Conservation (phyloP, 495 filamentous ascomycete genomes). For the Hypoxylon lenormandii region DNA sequence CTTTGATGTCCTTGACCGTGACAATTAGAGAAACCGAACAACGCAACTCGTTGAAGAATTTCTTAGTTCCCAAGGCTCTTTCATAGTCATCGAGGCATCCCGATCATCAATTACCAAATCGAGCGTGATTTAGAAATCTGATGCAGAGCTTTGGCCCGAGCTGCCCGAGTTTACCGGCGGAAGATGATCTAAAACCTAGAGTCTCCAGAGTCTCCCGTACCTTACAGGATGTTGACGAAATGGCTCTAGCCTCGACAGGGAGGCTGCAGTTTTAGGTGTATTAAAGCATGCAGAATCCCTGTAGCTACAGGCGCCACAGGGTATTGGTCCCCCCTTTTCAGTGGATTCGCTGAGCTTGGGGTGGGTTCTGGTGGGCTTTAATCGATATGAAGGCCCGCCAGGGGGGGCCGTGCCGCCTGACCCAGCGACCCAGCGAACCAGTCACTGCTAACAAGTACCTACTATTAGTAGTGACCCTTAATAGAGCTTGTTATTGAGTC, state of each 20-base stretch:
- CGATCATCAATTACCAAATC: neutral
- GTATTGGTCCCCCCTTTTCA: constrained; percentile 20
- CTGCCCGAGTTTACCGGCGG: constrained; percentile 1
- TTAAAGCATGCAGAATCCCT: constrained; percentile 37
- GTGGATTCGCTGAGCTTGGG: neutral
- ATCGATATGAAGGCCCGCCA: constrained; percentile 28
- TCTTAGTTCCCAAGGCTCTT: neutral
- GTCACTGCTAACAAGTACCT: neutral
- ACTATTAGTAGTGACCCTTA: neutral
- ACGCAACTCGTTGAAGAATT: neutral
- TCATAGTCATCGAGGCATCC: neutral
- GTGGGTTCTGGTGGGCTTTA: constrained; percentile 3
- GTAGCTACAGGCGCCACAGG: constrained; percentile 26
- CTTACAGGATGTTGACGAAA: constrained; percentile 42
- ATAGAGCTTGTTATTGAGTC: constrained; percentile 5
- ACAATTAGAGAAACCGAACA: neutral
- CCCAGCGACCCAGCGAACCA: constrained; percentile 7
- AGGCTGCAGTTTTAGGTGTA: constrained; percentile 35
- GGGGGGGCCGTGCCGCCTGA: constrained; percentile 27
- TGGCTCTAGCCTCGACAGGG: constrained; percentile 32
- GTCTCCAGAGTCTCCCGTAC: constrained; percentile 27
- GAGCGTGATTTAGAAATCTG: neutral
- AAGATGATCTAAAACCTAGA: neutral
- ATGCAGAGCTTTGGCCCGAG: constrained; percentile 6
- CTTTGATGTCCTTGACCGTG: neutral